These are phyloP conservation scores for Xylariaceae sp. DNA, from an alignment of 2,329 filamentous ascomycete genomes.

Conservation along the genomic window DNA sequence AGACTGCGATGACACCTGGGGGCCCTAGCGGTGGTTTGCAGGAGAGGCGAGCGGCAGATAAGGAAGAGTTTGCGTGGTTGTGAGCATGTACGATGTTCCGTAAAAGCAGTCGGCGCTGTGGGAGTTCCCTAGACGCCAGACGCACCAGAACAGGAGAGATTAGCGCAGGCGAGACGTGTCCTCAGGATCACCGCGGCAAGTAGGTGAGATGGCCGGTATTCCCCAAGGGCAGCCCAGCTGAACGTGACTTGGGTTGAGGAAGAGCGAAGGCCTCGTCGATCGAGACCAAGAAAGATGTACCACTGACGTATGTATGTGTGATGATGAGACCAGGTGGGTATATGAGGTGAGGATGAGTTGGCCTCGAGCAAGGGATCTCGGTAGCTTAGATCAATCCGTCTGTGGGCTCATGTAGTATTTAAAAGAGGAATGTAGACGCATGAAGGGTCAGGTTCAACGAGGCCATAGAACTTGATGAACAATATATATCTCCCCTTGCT, in stretches of 20 bases:
- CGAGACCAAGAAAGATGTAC: slow-evolving; percentile 1
- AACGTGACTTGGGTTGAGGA: slow-evolving; percentile 2
- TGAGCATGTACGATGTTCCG: slow-evolving; percentile 17
- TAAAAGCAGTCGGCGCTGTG: too few relatives aligned
- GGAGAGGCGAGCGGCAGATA: slow-evolving; percentile 20
- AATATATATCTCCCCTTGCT: too few relatives aligned
- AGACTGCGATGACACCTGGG: slow-evolving; percentile 12
- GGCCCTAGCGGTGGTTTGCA: slow-evolving; percentile 9
- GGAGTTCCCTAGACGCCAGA: slow-evolving; percentile 1
- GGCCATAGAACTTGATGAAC: too few relatives aligned
- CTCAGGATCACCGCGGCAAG: slow-evolving; percentile 11
- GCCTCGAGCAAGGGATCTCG: too few relatives aligned
- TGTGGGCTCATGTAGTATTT: too few relatives aligned
- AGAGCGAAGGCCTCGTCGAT: slow-evolving; percentile 1
- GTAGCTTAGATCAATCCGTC: too few relatives aligned
- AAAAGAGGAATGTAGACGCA: too few relatives aligned
- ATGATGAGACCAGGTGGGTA: too few relatives aligned
- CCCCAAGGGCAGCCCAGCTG: too few relatives aligned
- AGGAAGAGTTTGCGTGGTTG: slow-evolving; percentile 19
- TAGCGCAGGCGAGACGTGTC: slow-evolving; percentile 5
- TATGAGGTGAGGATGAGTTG: too few relatives aligned
- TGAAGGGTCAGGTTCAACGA: too few relatives aligned
- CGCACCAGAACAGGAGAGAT: neutral
- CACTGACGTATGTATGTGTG: too few relatives aligned
- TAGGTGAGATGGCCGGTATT: slow-evolving; percentile 2